A percentile compares a stretch with the other conserved stretches of the same genome.
Conservation (phyloP, 306 rosid species). For the Alnus glutinosa region DNA sequence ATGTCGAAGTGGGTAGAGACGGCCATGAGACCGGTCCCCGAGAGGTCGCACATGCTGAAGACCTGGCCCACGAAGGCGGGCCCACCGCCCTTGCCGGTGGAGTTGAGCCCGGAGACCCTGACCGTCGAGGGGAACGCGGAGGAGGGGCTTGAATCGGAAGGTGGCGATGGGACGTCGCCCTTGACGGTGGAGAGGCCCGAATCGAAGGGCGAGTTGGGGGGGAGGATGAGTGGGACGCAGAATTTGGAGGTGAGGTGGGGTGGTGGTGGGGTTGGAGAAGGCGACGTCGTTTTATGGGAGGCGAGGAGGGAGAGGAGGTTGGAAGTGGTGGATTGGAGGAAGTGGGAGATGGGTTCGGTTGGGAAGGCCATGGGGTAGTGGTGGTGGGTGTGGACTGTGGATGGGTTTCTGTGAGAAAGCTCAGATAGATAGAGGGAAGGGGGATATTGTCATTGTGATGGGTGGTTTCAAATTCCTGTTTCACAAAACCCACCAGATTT, state of each 20-base stretch:
- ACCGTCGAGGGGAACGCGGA: slow-evolving; percentile 54
- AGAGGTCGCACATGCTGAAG: slow-evolving; percentile 96
- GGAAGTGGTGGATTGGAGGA: slow-evolving; percentile 62
- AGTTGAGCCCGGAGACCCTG: slow-evolving; percentile 47
- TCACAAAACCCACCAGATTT: too few species aligned
- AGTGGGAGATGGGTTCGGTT: slow-evolving; percentile 42
- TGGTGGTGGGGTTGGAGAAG: slow-evolving; percentile 4
- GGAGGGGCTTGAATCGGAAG: slow-evolving; percentile 42
- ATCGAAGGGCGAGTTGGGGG: slow-evolving; percentile 28
- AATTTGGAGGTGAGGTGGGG: slow-evolving; percentile 23
- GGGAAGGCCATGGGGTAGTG: slow-evolving; percentile 10
- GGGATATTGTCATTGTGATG: not conserved
- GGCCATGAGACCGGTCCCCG: slow-evolving; percentile 98
- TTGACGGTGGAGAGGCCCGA: slow-evolving; percentile 35
- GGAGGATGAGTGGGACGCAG: slow-evolving; percentile 52
- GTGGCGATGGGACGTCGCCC: slow-evolving; percentile 22
- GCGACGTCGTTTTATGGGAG: slow-evolving; percentile 32
- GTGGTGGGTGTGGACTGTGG: not conserved
- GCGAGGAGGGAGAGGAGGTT: slow-evolving; percentile 57
- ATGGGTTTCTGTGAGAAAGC: not conserved
- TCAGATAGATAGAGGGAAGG: not conserved
- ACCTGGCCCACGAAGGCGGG: slow-evolving; percentile 99
- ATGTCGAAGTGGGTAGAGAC: slow-evolving; percentile 87
- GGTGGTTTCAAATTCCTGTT: too few species aligned
- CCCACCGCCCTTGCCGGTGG: slow-evolving; percentile 53